A percentile compares a stretch with the other conserved stretches of the same genome.
Evolutionary conservation across 495 filamentous ascomycete genomes (phyloP).

Genomic region (Talaromyces stipitatus): DNA sequence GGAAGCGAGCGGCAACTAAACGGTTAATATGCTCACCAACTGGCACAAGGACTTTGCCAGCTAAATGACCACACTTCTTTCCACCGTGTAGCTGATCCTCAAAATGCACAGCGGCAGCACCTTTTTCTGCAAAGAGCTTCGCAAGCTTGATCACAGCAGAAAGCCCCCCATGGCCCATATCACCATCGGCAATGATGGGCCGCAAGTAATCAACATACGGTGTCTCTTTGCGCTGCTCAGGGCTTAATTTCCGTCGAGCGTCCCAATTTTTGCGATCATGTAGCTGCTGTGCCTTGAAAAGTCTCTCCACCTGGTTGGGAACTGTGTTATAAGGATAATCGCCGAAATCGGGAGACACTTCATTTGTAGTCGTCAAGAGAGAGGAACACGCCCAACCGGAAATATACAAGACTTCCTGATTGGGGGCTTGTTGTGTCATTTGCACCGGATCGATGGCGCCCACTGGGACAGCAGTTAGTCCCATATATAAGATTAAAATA

Average conservation of each 20-base stretch:
- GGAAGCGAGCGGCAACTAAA: slow-evolving; percentile 83
- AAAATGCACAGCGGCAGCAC: slow-evolving; percentile 92
- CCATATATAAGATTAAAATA: neutral
- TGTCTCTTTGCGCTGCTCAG: slow-evolving; percentile 60
- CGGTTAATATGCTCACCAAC: slow-evolving; percentile 95
- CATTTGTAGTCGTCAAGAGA: slow-evolving; percentile 85
- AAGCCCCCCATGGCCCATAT: slow-evolving; percentile 88
- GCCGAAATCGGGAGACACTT: slow-evolving; percentile 93
- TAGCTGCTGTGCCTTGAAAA: slow-evolving; percentile 93
- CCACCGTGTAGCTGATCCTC: slow-evolving; percentile 97
- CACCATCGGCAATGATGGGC: slow-evolving; percentile 95
- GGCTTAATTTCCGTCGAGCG: slow-evolving; percentile 63
- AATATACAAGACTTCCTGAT: slow-evolving; percentile 93
- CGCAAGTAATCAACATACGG: slow-evolving; percentile 88
- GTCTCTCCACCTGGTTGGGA: slow-evolving; percentile 91
- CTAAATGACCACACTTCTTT: slow-evolving; percentile 97
- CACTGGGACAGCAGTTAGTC: slow-evolving; percentile 43
- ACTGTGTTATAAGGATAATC: slow-evolving; percentile 99
- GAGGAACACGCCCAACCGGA: slow-evolving; percentile 97
- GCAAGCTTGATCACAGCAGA: slow-evolving; percentile 92
- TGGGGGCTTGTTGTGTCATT: slow-evolving; percentile 96
- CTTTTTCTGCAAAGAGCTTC: slow-evolving; percentile 97
- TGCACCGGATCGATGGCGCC: slow-evolving; percentile 96
- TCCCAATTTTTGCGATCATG: slow-evolving; percentile 97
- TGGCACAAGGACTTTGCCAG: slow-evolving; percentile 92